These are phyloP conservation scores for Arthroderma sp. DNA, from an alignment of 2,329 filamentous ascomycete genomes.

Conservation along the genomic window DNA sequence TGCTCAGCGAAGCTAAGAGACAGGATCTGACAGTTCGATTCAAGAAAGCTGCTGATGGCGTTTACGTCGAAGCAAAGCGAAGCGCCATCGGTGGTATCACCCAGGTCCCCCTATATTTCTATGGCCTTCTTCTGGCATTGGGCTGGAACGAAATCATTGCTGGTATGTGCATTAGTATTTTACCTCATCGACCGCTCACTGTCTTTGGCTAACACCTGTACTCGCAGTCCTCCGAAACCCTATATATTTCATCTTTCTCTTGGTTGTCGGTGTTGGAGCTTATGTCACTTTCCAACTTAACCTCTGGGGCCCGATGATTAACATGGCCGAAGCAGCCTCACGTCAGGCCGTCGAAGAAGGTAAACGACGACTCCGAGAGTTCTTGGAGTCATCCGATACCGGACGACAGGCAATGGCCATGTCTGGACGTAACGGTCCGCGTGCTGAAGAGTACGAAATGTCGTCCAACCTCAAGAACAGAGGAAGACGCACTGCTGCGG, in stretches of 20 bases:
- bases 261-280: conserved; percentile 61
- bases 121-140: conserved; percentile 71
- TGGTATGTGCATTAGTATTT: conserved; percentile 46
- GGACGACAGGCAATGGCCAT: conserved; percentile 74
- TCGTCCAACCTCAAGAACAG: conserved; percentile 18
- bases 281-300: conserved; percentile 92
- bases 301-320: conserved; percentile 87
- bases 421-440: conserved; percentile 34
- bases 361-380: conserved; percentile 81
- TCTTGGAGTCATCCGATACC: conserved; percentile 75
- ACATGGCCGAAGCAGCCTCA: conserved; percentile 84
- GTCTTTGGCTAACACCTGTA: neutral
- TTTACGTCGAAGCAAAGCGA: conserved; percentile 95
- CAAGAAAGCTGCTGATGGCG: conserved; percentile 95
- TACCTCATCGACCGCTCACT: neutral
- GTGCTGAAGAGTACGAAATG: conserved; percentile 49
- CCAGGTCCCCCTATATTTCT: conserved; percentile 91
- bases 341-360: conserved; percentile 80
- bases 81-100: conserved; percentile 91
- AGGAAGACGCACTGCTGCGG: neutral
- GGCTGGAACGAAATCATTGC: conserved; percentile 99
- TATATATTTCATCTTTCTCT: conserved; percentile 77
- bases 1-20: conserved; percentile 79
- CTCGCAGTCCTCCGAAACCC: conserved; percentile 77
- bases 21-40: conserved; percentile 88